Percentiles rank a stretch among this genome's conserved stretches.
phyloP scores from a whole-genome alignment of 2,329 filamentous ascomycete species.

The Geosmithia putterillii region DNA sequence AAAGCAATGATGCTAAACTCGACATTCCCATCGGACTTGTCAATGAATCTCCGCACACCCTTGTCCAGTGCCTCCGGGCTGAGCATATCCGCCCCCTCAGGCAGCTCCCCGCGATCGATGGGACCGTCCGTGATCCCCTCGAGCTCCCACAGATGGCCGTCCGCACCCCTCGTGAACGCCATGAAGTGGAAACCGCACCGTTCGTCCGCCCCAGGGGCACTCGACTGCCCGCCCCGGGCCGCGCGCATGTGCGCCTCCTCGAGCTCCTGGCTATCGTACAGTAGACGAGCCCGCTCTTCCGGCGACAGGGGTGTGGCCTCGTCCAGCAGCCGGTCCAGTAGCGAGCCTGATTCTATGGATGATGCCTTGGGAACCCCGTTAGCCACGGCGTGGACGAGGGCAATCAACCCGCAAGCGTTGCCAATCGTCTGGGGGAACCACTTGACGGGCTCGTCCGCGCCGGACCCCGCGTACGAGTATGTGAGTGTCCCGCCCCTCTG shows the following conservation, averaged over 20 bases:
- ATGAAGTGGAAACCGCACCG: constrained; percentile 66
- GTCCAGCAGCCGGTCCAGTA: constrained; percentile 45
- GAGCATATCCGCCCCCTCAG: constrained; percentile 46
- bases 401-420: constrained; percentile 73
- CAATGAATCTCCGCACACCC: constrained; percentile 33
- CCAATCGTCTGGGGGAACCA: constrained; percentile 84
- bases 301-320: constrained; percentile 51
- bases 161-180: constrained; percentile 59
- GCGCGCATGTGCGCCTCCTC: constrained; percentile 64
- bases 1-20: constrained; percentile 27
- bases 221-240: constrained; percentile 55
- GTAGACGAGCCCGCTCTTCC: constrained; percentile 47
- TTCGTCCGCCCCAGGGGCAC: constrained; percentile 47
- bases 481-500: constrained; percentile 3
- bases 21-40: constrained; percentile 17
- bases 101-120: constrained; percentile 48
- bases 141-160: constrained; percentile 62
- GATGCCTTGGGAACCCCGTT: constrained; percentile 38
- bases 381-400: constrained; percentile 57
- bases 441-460: constrained; percentile 48
- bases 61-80: constrained; percentile 57
- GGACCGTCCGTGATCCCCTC: constrained; percentile 67
- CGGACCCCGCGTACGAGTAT: constrained; percentile 18
- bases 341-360: constrained; percentile 21
- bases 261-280: constrained; percentile 59